These are phyloP conservation scores for Spizellomyces punctatus DNA, from an alignment of 192 early-diverging fungal species.

Conservation along the genomic window DNA sequence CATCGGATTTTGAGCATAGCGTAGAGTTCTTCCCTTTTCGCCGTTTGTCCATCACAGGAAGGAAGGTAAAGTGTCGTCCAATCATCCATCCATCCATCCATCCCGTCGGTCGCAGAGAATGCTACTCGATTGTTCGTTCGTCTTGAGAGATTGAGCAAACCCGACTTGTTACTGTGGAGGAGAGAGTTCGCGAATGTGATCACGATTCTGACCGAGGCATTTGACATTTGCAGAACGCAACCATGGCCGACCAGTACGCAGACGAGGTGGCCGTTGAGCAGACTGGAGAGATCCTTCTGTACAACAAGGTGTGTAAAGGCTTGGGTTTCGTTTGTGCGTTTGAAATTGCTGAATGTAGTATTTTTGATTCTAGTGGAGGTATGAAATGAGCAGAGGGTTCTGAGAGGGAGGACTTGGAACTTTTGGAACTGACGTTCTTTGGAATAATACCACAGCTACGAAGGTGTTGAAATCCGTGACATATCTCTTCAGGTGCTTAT, in stretches of 20 bases:
- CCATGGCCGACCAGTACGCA: slow-evolving; percentile 30
- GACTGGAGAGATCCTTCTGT: slow-evolving; percentile 39
- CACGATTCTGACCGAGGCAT: not conserved
- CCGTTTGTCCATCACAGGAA: not conserved
- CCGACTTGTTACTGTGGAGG: no score
- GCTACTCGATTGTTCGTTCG: not conserved
- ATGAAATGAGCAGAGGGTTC: slow-evolving; percentile 1
- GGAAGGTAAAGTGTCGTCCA: slow-evolving; percentile 13
- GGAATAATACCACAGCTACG: slow-evolving; percentile 30
- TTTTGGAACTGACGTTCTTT: slow-evolving; percentile 9
- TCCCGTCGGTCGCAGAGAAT: slow-evolving; percentile 1
- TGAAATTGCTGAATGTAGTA: not conserved
- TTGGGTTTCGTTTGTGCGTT: not conserved
- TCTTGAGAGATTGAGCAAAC: not conserved
- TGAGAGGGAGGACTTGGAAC: not conserved
- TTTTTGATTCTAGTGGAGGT: slow-evolving; percentile 16
- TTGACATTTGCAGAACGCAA: slow-evolving; percentile 5
- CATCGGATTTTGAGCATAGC: no score
- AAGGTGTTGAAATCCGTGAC: slow-evolving; percentile 54
- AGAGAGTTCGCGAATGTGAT: no score
- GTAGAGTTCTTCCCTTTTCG: slow-evolving; percentile 2
- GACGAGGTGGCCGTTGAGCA: slow-evolving; percentile 35
- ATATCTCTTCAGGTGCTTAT: slow-evolving; percentile 42
- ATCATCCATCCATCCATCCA: slow-evolving; percentile 18
- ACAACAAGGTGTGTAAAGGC: slow-evolving; percentile 44